These are phyloP conservation scores for Leishmania gerbilli DNA, from an alignment of 208 protist species.

Conservation along the genomic window DNA sequence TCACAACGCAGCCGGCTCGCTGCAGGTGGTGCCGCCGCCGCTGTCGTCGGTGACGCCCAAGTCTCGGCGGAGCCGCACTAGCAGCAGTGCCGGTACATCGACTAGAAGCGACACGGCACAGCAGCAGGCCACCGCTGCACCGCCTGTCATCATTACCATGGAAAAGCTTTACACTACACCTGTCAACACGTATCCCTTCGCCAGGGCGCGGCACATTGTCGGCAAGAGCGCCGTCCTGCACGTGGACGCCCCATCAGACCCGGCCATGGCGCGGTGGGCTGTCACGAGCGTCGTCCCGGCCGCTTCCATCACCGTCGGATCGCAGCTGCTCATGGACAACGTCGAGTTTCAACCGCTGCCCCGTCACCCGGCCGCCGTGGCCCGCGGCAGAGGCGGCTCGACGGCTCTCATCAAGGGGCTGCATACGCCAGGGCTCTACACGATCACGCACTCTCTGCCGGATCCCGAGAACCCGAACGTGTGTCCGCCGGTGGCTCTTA, in stretches of 20 bases:
- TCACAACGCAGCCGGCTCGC: slow-evolving; percentile 48
- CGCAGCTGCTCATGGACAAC: slow-evolving; percentile 43
- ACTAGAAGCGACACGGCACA: not conserved
- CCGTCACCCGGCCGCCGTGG: slow-evolving; percentile 46
- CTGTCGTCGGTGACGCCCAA: not conserved
- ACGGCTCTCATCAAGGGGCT: slow-evolving; percentile 65
- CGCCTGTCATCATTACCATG: slow-evolving; percentile 11
- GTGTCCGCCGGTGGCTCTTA: slow-evolving; percentile 62
- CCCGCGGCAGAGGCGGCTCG: slow-evolving; percentile 45
- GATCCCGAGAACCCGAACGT: slow-evolving; percentile 69
- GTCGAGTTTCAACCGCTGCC: slow-evolving; percentile 49
- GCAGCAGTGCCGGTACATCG: not conserved
- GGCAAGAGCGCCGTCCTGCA: slow-evolving; percentile 72
- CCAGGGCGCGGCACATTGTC: slow-evolving; percentile 42
- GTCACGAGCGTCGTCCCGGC: slow-evolving; percentile 42
- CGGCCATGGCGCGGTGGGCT: slow-evolving; percentile 38
- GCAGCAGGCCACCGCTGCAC: not conserved
- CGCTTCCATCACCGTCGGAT: slow-evolving; percentile 33
- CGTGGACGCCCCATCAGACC: slow-evolving; percentile 45
- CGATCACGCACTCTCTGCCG: slow-evolving; percentile 49
- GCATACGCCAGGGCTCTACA: slow-evolving; percentile 75
- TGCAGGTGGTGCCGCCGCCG: slow-evolving; percentile 17
- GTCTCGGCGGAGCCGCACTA: not conserved
- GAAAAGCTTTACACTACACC: slow-evolving; percentile 23
- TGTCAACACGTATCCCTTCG: slow-evolving; percentile 17